These are phyloP conservation scores for Zygosaccharomyces kombuchaensis DNA, from an alignment of 805 yeast genomes.

Conservation along the genomic window DNA sequence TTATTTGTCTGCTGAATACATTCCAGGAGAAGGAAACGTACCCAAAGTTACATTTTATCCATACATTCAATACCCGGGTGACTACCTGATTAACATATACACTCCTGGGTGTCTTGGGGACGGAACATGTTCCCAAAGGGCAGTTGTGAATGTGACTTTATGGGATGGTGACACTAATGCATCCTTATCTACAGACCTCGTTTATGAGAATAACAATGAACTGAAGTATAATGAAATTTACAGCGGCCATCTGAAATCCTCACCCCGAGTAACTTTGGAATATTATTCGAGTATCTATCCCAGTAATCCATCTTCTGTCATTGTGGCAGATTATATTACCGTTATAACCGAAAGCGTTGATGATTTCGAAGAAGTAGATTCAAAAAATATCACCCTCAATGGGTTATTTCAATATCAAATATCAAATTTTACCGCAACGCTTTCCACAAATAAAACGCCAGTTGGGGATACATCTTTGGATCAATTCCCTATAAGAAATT, in stretches of 20 bases:
- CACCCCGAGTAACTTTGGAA: slow-evolving; percentile 44
- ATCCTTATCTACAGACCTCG: slow-evolving; percentile 37
- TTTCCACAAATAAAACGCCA: slow-evolving; percentile 27
- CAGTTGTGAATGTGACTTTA: slow-evolving; percentile 73
- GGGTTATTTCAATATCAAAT: slow-evolving; percentile 82
- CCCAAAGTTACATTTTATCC: slow-evolving; percentile 53
- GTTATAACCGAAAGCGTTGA: slow-evolving; percentile 48
- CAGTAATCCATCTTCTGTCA: slow-evolving; percentile 33
- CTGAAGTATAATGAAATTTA: slow-evolving; percentile 77
- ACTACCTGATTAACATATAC: slow-evolving; percentile 63
- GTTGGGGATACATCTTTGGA: slow-evolving; percentile 50
- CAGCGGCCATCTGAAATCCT: slow-evolving; percentile 58
- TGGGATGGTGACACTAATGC: slow-evolving; percentile 36
- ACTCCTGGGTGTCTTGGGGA: slow-evolving; percentile 86
- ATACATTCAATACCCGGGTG: slow-evolving; percentile 66
- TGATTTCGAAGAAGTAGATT: slow-evolving; percentile 30
- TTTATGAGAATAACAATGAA: slow-evolving; percentile 77
- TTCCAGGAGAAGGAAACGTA: slow-evolving; percentile 29
- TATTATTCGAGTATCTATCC: slow-evolving; percentile 35
- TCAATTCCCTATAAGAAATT: slow-evolving; percentile 34
- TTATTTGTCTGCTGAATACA: slow-evolving; percentile 33
- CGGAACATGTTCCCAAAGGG: slow-evolving; percentile 63
- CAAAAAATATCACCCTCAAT: slow-evolving; percentile 46
- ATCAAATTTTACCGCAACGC: slow-evolving; percentile 51
- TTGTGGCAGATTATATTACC: slow-evolving; percentile 66